phyloP scores from a whole-genome alignment of 106 monocot species.

The Dioscorea zingiberensis region DNA sequence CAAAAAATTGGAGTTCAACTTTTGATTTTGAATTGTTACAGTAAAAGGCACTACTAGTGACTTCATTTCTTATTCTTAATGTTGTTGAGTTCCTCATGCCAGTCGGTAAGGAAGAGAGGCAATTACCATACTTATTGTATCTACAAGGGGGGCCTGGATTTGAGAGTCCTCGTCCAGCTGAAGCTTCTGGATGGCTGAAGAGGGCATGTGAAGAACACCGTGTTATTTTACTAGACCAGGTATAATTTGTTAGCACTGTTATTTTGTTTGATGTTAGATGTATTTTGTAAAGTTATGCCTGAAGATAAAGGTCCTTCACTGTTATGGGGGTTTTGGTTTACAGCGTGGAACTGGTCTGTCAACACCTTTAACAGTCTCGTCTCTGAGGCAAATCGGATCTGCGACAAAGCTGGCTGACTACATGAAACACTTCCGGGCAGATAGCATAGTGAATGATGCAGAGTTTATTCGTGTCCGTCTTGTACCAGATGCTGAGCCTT shows the following conservation, averaged over 20 bases:
- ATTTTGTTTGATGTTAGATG: too few relatives aligned
- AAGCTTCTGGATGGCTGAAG: constrained; percentile 93
- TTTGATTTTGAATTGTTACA: too few relatives aligned
- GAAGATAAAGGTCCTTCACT: neutral
- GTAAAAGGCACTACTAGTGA: too few relatives aligned
- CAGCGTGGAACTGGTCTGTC: constrained; percentile 98
- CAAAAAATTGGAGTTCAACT: too few relatives aligned
- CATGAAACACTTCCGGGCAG: constrained; percentile 87
- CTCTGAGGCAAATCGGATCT: constrained; percentile 76
- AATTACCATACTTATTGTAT: constrained; percentile 67
- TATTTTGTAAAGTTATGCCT: too few relatives aligned
- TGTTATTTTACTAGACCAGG: constrained; percentile 91
- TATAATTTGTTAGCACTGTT: constrained; percentile 4
- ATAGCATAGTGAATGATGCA: constrained; percentile 89
- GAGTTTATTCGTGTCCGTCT: constrained; percentile 76
- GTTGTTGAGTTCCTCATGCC: neutral
- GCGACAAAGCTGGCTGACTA: constrained; percentile 53
- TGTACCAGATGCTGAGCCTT: constrained; percentile 71
- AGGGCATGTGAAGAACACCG: constrained; percentile 87
- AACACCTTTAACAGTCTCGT: constrained; percentile 81
- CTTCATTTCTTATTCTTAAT: too few relatives aligned
- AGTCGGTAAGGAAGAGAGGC: constrained; percentile 81
- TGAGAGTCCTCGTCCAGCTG: constrained; percentile 88
- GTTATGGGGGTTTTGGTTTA: constrained; percentile 13
- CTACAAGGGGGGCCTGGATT: constrained; percentile 97